phyloP scores from a whole-genome alignment of 2,329 filamentous ascomycete genomes.

The Colletotrichum tropicale region DNA sequence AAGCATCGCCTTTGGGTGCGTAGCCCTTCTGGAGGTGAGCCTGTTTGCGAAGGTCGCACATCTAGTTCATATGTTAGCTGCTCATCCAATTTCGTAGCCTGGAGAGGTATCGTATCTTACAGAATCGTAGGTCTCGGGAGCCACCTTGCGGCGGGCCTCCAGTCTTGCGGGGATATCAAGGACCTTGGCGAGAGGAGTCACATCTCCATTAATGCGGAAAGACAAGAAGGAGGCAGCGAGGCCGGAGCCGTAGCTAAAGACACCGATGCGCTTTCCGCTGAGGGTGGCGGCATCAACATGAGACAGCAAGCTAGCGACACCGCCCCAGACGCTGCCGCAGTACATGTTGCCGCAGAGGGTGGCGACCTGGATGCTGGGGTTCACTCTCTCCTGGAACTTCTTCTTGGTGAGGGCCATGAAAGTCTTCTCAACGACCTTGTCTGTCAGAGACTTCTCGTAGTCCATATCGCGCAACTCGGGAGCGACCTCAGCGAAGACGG shows the following conservation, averaged over 20 bases:
- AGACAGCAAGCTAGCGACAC: conserved; percentile 72
- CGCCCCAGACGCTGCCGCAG: conserved; percentile 76
- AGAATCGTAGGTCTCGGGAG: conserved; percentile 75
- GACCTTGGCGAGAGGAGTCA: conserved; percentile 68
- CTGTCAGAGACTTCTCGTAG: conserved; percentile 78
- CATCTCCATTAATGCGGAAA: conserved; percentile 74
- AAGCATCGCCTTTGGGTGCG: conserved; percentile 69
- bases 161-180: conserved; percentile 75
- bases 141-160: conserved; percentile 66
- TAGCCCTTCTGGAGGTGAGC: conserved; percentile 84
- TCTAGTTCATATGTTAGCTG: conserved; percentile 48
- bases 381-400: conserved; percentile 79
- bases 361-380: conserved; percentile 74
- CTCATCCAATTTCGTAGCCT: background rate
- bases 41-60: conserved; percentile 82
- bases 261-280: conserved; percentile 73
- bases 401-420: conserved; percentile 88
- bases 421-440: conserved; percentile 85
- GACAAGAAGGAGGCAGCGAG: conserved; percentile 75
- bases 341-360: conserved; percentile 77
- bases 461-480: conserved; percentile 79
- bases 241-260: conserved; percentile 83
- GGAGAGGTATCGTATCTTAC: conserved; percentile 50
- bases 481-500: conserved; percentile 75
- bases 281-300: conserved; percentile 67